These are phyloP conservation scores for Penicillium alfredii DNA, from an alignment of 495 filamentous ascomycete species.

Conservation along the genomic window DNA sequence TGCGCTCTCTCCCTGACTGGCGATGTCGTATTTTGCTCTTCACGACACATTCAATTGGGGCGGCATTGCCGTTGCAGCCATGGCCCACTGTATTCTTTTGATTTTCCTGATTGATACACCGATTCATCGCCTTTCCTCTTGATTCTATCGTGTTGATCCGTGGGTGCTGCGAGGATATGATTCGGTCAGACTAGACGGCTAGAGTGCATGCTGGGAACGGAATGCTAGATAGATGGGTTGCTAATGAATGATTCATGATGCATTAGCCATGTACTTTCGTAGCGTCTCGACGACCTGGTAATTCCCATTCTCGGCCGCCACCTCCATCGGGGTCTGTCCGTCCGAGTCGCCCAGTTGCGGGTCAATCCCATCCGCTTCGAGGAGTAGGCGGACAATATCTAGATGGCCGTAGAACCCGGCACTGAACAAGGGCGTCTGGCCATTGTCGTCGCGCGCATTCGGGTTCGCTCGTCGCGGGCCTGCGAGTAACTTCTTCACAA, in stretches of 20 bases:
- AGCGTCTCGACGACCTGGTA: background rate
- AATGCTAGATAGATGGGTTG: background rate
- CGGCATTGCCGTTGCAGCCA: no score
- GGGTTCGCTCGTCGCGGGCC: conserved; percentile 10
- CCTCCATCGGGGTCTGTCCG: conserved; percentile 5
- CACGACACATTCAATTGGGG: no score
- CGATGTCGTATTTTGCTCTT: no score
- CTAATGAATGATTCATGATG: conserved; percentile 1
- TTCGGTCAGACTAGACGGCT: no score
- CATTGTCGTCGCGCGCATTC: conserved; percentile 15
- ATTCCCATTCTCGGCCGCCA: conserved; percentile 3
- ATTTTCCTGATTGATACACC: no score
- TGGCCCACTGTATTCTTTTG: no score
- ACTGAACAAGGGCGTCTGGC: conserved; percentile 15
- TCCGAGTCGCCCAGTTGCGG: background rate
- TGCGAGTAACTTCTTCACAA: conserved; percentile 9
- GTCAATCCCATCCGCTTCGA: conserved; percentile 12
- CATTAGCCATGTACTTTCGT: background rate
- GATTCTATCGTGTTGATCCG: no score
- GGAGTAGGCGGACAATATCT: conserved; percentile 13
- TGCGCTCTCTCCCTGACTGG: no score
- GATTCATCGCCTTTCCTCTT: no score
- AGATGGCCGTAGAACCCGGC: conserved; percentile 15
- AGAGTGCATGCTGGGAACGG: background rate
- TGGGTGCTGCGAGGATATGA: no score